Evolutionary conservation across 2,329 filamentous ascomycete species (phyloP).

Genomic region (Thermomyces lanuginosus): DNA sequence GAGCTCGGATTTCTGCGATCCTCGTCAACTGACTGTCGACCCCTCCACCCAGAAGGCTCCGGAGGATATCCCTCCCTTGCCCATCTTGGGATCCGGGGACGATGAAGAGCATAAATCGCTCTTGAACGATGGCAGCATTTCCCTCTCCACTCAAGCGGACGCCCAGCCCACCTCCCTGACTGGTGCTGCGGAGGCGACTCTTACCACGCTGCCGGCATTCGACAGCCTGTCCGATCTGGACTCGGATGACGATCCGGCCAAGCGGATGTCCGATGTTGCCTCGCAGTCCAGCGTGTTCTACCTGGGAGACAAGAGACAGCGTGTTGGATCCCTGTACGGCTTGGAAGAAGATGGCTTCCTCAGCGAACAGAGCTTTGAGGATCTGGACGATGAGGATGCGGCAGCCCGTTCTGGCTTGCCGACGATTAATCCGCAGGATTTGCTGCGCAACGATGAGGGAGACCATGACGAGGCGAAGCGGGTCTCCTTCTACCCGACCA

Average conservation of each 20-base stretch:
- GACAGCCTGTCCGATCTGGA: slow-evolving; percentile 82
- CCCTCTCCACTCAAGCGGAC: slow-evolving; percentile 21
- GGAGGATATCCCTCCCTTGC: slow-evolving; percentile 46
- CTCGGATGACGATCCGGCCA: slow-evolving; percentile 74
- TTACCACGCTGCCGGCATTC: slow-evolving; percentile 53
- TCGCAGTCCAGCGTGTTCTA: slow-evolving; percentile 41
- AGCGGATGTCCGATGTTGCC: slow-evolving; percentile 55
- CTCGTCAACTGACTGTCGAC: slow-evolving; percentile 67
- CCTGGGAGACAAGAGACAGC: slow-evolving; percentile 51
- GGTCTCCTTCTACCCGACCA: no score
- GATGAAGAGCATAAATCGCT: slow-evolving; percentile 24
- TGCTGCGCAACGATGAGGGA: slow-evolving; percentile 21
- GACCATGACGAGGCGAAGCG: slow-evolving; percentile 25
- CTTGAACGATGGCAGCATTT: slow-evolving; percentile 20
- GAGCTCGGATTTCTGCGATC: slow-evolving; percentile 78
- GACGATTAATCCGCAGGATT: slow-evolving; percentile 38
- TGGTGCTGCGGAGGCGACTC: slow-evolving; percentile 31
- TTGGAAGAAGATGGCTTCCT: slow-evolving; percentile 64
- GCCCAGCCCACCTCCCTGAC: slow-evolving; percentile 23
- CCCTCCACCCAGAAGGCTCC: slow-evolving; percentile 30
- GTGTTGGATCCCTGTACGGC: slow-evolving; percentile 53
- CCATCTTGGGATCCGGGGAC: slow-evolving; percentile 33
- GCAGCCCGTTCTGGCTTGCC: slow-evolving; percentile 47
- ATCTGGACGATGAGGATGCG: slow-evolving; percentile 51
- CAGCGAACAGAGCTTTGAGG: slow-evolving; percentile 58